Conservation (phyloP, 352 stramenopile genomes). For the Phytophthora lateralis region DNA sequence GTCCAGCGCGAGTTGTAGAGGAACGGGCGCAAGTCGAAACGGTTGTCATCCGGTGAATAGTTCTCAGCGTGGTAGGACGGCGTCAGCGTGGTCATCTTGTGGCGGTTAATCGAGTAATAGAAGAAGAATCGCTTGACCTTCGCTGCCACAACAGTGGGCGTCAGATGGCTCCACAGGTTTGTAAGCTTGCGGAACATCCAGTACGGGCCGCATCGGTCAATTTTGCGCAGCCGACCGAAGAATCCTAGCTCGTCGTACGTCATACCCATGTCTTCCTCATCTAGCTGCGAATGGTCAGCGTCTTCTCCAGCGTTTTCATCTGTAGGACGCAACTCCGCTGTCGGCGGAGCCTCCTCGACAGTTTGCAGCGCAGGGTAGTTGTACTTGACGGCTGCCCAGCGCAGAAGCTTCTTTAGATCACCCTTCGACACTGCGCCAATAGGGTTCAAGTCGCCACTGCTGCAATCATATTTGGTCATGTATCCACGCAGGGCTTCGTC, state of each 20-base stretch:
- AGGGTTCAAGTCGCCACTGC: constrained; percentile 97
- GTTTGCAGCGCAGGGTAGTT: constrained; percentile 91
- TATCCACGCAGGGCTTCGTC: constrained; percentile 98
- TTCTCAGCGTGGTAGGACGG: constrained; percentile 98
- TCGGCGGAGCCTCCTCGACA: constrained; percentile 95
- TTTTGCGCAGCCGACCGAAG: constrained; percentile 96
- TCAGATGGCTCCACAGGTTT: constrained; percentile 88
- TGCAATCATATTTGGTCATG: constrained; percentile 99
- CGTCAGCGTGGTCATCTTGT: constrained; percentile 99
- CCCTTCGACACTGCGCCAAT: constrained; percentile 97
- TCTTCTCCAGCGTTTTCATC: constrained; percentile 63
- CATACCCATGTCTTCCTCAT: constrained; percentile 99
- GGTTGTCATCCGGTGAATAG: constrained; percentile 99
- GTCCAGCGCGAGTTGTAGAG: constrained; percentile 97
- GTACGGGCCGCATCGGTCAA: constrained; percentile 94
- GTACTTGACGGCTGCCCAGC: constrained; percentile 92
- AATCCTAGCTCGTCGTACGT: constrained; percentile 97
- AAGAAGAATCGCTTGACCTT: constrained; percentile 98
- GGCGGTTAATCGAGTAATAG: constrained; percentile 97
- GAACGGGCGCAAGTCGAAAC: constrained; percentile 98
- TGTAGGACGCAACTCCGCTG: constrained; percentile 95
- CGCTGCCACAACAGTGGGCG: constrained; percentile 73
- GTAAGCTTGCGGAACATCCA: constrained; percentile 93
- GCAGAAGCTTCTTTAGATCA: constrained; percentile 97
- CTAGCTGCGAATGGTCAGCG: constrained; percentile 92